Evolutionary conservation across 305 asterid genomes (phyloP), one percentile per base, ranked within the genome.

Genomic region (Galium porrigens): DNA sequence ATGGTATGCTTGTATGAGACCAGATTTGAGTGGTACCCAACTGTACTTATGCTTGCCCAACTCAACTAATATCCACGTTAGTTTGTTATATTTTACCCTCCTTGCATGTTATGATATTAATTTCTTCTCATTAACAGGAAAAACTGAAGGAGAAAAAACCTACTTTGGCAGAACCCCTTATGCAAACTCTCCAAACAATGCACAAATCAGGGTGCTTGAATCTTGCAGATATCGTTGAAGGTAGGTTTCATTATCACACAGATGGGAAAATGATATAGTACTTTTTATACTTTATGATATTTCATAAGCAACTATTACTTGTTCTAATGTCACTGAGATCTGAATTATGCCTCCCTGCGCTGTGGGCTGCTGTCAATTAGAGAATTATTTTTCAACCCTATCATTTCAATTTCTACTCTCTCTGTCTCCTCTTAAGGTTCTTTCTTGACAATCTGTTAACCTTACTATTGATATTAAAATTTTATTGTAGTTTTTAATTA

Each of bases 121-220:
- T 41, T 41, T 41, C 48, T 41, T 41, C 48, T 41, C 48, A 11
- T 41, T 3, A 12, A 17, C 61, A 94, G 99, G 99, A 94, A 82
- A 94, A 94, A 82, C 72, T 94, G 80, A 94, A 90, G 82, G 99
- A 94, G 88, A 94, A 90, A 87, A 94, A 90, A 64, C 99, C 97
- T 69, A 70, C 97, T 66, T 64, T 64, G 71, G 67, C 81, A 0
- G 99, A 94, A 63, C 81, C 97, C 32, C 97, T 94, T 54, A 75
- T 77, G 48, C 97, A 85, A 73, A 86, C 97, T 34, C 96, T 94
- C 73, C 99, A 90, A 79, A 92, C 95, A 65, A 87, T 94, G 97
- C 83, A 88, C 82, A 85, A 85, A 76, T 83, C 99, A 46, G 97
- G 97, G 68, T 86, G 99, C 83, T 78, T 94, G 70, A 88, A 75